These are phyloP conservation scores for Magnolia changhungtana DNA, from an alignment of 164 flowering plant genomes.

Conservation along the genomic window DNA sequence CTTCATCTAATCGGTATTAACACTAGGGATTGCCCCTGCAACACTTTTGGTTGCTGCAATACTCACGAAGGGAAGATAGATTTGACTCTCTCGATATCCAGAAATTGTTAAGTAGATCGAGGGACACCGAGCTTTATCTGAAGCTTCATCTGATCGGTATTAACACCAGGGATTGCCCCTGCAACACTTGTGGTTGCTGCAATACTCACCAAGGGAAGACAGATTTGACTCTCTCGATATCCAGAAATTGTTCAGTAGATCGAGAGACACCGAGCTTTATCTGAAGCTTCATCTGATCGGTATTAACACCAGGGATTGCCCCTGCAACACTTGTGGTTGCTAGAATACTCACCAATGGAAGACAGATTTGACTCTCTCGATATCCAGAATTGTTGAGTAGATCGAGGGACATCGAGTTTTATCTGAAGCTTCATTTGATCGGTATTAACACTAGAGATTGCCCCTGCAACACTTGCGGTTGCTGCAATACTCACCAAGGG, in stretches of 20 bases:
- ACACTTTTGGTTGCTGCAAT: background rate
- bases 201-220: conserved; percentile 89
- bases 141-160: conserved; percentile 83
- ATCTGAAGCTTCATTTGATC: conserved; percentile 87
- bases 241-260: conserved; percentile 61
- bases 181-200: conserved; percentile 2
- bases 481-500: conserved; percentile 67
- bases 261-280: conserved; percentile 86
- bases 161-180: conserved; percentile 94
- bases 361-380: conserved; percentile 77
- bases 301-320: conserved; percentile 81
- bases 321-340: conserved; percentile 41
- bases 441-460: conserved; percentile 83
- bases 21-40: conserved; percentile 94
- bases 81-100: conserved; percentile 78
- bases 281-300: conserved; percentile 82
- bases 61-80: conserved; percentile 94
- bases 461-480: conserved; percentile 43
- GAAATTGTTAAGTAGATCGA: conserved; percentile 51
- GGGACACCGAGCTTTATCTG: conserved; percentile 89
- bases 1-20: conserved; percentile 80
- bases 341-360: conserved; percentile 80
- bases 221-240: conserved; percentile 75
- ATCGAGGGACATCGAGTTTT: conserved; percentile 77
- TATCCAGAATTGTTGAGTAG: conserved; percentile 68